Evolutionary conservation across 1,139 yeast species (phyloP), one percentile per base, ranked within the genome.

Genomic region (Debaryomycetaceae sp.): DNA sequence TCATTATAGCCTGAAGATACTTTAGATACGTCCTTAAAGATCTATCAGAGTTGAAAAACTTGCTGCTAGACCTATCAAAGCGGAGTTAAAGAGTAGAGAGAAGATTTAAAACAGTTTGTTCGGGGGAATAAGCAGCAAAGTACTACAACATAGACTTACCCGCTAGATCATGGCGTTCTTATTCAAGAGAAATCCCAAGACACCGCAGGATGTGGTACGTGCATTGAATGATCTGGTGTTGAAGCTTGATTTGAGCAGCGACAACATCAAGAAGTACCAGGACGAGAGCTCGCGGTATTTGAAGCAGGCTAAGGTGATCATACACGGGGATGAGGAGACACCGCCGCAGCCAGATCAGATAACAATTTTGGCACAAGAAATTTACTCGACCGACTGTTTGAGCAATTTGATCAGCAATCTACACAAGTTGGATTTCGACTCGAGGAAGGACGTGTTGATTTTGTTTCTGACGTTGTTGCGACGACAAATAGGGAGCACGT

Each of bases 181-280:
- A 57, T 91, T 93, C 75, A 87, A 89, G 55, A 77, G 97, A 59
- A 87, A 85, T 60, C 96, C 95, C n/a, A 89, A 89, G 64, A 84
- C 96, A 2, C 96, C 97, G 1, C 81, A 78, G 34, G 99, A 93
- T 58, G 76, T 90, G 48, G 85, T 89, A 13, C 76, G 88, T 46
- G 81, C 83, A 11, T 73, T 90, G 49, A 80, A 80, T 52, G 98
- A 93, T 44, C 88, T 81, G 55, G 74, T 89, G 14, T 65, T 74
- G 34, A 85, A 87, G 58, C 72, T 87, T 36, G 95, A 86, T 50
- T 48, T 63, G 6, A 54, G 71, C 8, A 70, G 69, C 43, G 89
- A 83, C 50, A 76, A 74, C 49, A 74, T 73, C 48, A 83, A 80
- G 60, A 68, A 80, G 63, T 75, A 76, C 37, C 89, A 85, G 54